Conservation (phyloP, 495 filamentous ascomycete genomes). For the Neurospora sp. region DNA sequence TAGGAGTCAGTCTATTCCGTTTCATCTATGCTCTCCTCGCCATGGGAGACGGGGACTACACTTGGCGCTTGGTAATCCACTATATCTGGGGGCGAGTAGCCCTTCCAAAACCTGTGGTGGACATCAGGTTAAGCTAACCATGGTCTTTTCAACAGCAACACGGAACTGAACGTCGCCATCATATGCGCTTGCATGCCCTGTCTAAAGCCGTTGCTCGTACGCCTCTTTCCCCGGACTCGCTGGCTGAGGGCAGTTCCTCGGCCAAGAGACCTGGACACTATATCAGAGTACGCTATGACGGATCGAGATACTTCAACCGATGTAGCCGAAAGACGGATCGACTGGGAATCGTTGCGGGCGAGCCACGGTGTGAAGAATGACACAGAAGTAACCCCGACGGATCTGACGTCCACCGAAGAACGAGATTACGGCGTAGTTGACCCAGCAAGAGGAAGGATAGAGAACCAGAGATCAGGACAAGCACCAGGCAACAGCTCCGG, state of each 20-base stretch:
- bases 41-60: slow-evolving; percentile 1
- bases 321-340: not conserved
- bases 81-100: slow-evolving; percentile 13
- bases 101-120: not conserved
- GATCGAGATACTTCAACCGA: not conserved
- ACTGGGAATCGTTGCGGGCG: not conserved
- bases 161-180: slow-evolving; percentile 16
- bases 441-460: not conserved
- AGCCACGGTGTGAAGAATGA: not conserved
- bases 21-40: slow-evolving; percentile 1
- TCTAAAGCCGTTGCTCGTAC: slow-evolving; percentile 7
- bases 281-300: not conserved
- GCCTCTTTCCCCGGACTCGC: slow-evolving; percentile 1
- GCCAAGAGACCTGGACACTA: not conserved
- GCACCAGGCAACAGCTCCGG: not conserved
- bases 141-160: not conserved
- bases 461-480: not conserved
- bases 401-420: not conserved
- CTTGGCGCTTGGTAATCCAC: slow-evolving; percentile 8
- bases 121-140: not conserved
- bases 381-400: not conserved
- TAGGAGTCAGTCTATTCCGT: slow-evolving; percentile 13
- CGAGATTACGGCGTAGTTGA: not conserved
- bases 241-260: not conserved
- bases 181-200: slow-evolving; percentile 15